phyloP scores from a whole-genome alignment of 1,139 yeast genomes.

The Pichia terricola region DNA sequence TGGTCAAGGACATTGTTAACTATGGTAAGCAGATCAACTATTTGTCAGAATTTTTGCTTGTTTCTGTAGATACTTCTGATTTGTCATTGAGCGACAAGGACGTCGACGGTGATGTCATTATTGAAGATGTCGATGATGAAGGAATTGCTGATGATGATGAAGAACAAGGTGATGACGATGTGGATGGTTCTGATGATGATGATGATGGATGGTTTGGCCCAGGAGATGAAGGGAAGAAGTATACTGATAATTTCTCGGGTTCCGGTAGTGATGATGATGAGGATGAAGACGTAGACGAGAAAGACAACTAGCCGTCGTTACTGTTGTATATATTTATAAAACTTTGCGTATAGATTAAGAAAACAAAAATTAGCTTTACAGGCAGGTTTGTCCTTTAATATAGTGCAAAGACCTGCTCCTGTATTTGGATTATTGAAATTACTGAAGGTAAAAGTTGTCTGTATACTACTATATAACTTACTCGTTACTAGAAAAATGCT shows the following conservation, averaged over 20 bases:
- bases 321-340: too few relatives aligned
- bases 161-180: conserved; percentile 24
- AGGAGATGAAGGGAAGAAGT: conserved; percentile 23
- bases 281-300: conserved; percentile 4
- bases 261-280: conserved; percentile 15
- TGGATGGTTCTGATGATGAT: conserved; percentile 18
- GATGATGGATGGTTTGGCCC: conserved; percentile 36
- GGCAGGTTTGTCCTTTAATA: too few relatives aligned
- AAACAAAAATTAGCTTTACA: too few relatives aligned
- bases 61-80: conserved; percentile 10
- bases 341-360: too few relatives aligned
- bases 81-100: conserved; percentile 6
- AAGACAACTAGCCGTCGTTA: neutral
- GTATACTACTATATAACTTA: too few relatives aligned
- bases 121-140: conserved; percentile 24
- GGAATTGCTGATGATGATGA: conserved; percentile 14
- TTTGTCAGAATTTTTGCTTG: conserved; percentile 17
- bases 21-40: conserved; percentile 18
- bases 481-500: too few relatives aligned
- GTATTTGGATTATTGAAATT: too few relatives aligned
- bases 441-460: too few relatives aligned
- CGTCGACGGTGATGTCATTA: conserved; percentile 15
- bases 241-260: conserved; percentile 18
- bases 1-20: conserved; percentile 63
- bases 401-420: too few relatives aligned